Evolutionary conservation across 257 asterid species (phyloP).

Genomic region (Echium plantagineum): DNA sequence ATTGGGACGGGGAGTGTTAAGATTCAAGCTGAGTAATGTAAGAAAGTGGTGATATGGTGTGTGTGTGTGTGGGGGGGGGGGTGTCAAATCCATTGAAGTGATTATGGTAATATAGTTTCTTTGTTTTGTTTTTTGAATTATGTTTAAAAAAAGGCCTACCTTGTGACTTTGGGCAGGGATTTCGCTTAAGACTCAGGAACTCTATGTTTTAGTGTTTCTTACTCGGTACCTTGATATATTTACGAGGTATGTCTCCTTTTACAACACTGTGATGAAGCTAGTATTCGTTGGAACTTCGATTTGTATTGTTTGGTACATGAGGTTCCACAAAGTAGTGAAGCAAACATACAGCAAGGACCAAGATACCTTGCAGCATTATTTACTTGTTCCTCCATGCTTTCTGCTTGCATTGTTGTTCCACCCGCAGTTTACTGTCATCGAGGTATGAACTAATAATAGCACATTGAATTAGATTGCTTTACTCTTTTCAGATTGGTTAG

Average conservation of each 20-base stretch:
- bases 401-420: slow-evolving; percentile 32
- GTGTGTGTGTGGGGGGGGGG: no score
- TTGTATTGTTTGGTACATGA: slow-evolving; percentile 37
- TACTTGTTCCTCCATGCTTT: slow-evolving; percentile 27
- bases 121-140: no score
- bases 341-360: slow-evolving; percentile 36
- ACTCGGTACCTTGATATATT: slow-evolving; percentile 38
- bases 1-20: no score
- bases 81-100: no score
- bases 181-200: slow-evolving; percentile 46
- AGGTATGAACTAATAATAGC: slow-evolving; percentile 19
- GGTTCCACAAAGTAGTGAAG: slow-evolving; percentile 41
- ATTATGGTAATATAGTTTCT: no score
- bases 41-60: no score
- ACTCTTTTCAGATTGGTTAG: no score
- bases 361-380: slow-evolving; percentile 29
- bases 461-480: no score
- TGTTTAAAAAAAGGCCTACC: no score
- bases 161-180: slow-evolving; percentile 24
- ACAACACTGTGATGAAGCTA: slow-evolving; percentile 42
- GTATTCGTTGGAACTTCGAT: slow-evolving; percentile 36
- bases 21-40: no score
- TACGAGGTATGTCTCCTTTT: slow-evolving; percentile 23
- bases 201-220: slow-evolving; percentile 32
- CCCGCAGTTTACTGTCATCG: slow-evolving; percentile 23